Base-by-base conservation (phyloP, 805 yeast species). In the Starmerella cellae region DNA sequence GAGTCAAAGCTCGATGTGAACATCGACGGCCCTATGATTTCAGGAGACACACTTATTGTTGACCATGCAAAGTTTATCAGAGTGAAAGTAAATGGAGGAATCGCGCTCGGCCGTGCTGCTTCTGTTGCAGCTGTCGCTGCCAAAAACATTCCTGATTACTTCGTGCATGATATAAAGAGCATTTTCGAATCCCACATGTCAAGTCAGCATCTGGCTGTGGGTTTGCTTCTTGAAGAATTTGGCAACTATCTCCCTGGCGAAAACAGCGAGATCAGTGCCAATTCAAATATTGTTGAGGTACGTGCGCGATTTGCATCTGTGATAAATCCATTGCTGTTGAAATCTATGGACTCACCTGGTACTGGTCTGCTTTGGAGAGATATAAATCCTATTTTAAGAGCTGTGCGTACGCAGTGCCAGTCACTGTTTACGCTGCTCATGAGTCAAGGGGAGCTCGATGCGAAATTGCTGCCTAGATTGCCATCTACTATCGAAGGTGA, bases 401-500 rank as follows among this genome's bases (percentile, higher is more conserved):
- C 88, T 10, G 76, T 87, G 10, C 70, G 98, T 58, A 80, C 91
- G 0, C 87, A 85, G 44, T 84, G 95, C 58, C 75, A 82, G 53
- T 84, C 88, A 39, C 61, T 91, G 40, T 73, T 85, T 49, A 76
- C 79, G 42, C 75, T 84, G 1, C 82, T 91, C 60, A 73, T 77
- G 31, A 84, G 79, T 38, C 73, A 69, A 26, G 95, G 88, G 4
- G 80, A 79, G 59, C 60, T 88, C 18, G 69, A 88, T 1, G 71
- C 75, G 11, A 66, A 71, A 18, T 79, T 78, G 56, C 59, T 84
- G 4, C 96, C 96, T 0, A 81, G 77, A 41, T 60, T 91, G 17
- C 91, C 98, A 0, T 77, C 85, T 4, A 76, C 87, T 9, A 95
- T 88, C 3, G 88, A 85, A 60, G 98, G 98, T 28, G 97, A 91